phyloP scores from a whole-genome alignment of 2,329 filamentous ascomycete genomes.

The Sporothrix globosa region DNA sequence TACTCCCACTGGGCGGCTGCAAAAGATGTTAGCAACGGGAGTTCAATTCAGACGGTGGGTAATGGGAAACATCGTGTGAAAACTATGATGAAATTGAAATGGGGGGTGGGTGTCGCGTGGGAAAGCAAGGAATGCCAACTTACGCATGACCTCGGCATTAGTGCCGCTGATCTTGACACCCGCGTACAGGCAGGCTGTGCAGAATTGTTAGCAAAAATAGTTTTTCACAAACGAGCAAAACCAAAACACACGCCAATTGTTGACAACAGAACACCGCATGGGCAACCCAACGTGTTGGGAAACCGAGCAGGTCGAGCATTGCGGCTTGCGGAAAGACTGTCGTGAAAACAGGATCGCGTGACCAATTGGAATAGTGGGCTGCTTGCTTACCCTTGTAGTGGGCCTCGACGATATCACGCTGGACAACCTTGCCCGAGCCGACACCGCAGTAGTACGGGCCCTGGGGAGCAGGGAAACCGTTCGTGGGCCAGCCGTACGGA shows the following conservation, averaged over 20 bases:
- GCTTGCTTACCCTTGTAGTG: constrained; percentile 57
- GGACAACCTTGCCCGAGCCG: constrained; percentile 93
- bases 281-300: constrained; percentile 13
- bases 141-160: constrained; percentile 92
- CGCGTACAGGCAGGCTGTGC: constrained; percentile 70
- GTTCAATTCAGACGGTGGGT: background rate
- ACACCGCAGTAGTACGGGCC: constrained; percentile 98
- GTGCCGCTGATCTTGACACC: constrained; percentile 94
- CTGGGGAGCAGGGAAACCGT: constrained; percentile 88
- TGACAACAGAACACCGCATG: background rate
- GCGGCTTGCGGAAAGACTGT: background rate
- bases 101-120: constrained; percentile 40
- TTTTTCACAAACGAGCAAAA: background rate
- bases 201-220: constrained; percentile 26
- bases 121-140: constrained; percentile 21
- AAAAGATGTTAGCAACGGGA: background rate
- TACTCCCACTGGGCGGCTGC: constrained; percentile 38
- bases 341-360: constrained; percentile 4
- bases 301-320: background rate
- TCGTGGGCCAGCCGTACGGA: constrained; percentile 89
- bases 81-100: constrained; percentile 7
- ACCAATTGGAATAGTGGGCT: constrained; percentile 6
- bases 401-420: constrained; percentile 95
- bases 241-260: background rate
- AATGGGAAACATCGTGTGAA: background rate